Conservation (phyloP, 208 protist species). For the Strigomonas culicis region DNA sequence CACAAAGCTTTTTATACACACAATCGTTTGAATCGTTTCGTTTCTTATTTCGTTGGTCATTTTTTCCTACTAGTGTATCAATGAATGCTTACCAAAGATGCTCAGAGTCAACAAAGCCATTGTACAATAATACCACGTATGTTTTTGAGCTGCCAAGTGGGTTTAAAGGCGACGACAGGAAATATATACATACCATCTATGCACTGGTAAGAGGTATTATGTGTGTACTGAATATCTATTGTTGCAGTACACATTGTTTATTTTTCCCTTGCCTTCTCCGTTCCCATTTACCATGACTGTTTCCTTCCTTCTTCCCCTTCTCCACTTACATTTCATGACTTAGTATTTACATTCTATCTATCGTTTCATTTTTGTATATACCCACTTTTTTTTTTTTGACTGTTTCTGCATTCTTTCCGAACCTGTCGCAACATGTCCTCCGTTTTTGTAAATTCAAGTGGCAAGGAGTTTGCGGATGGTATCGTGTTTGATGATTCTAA, state of each 20-base stretch:
- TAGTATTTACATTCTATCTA: background rate
- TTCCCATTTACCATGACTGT: conserved; percentile 7
- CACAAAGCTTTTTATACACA: background rate
- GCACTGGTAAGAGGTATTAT: too few species aligned
- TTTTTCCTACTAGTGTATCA: background rate
- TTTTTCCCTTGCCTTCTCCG: conserved; percentile 3
- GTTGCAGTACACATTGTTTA: too few species aligned
- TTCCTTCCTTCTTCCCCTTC: conserved; percentile 8
- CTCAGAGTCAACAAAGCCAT: background rate
- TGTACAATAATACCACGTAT: conserved; percentile 1
- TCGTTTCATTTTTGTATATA: conserved; percentile 6
- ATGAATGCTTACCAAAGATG: background rate
- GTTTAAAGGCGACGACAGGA: too few species aligned
- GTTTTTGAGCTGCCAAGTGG: too few species aligned
- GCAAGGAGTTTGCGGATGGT: conserved; percentile 50
- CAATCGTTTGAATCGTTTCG: conserved; percentile 12
- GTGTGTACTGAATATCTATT: too few species aligned
- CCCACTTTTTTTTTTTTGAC: background rate
- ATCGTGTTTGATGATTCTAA: conserved; percentile 46
- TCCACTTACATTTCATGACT: background rate
- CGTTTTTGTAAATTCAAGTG: conserved; percentile 42
- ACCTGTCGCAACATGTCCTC: conserved; percentile 23
- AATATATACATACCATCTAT: too few species aligned
- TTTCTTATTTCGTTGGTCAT: background rate
- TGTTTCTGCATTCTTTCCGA: background rate